Evolutionary conservation across 2,329 filamentous ascomycete species (phyloP), one percentile per base, ranked within the genome.

Genomic region (Geosmithia putterillii): DNA sequence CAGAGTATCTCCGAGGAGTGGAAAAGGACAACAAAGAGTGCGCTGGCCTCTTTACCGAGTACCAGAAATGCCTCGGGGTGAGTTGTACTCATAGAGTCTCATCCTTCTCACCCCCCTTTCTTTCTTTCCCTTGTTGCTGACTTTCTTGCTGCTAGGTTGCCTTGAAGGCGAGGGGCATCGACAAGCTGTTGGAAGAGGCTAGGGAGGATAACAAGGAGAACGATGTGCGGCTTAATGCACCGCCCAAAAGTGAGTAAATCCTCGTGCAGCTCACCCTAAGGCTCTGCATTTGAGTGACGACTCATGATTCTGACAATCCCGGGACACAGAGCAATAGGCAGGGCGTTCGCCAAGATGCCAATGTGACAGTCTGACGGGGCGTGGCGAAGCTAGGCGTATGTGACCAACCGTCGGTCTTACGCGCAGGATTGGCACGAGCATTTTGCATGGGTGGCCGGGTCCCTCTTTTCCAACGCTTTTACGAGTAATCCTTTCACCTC

Each of bases 111-210:
- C 10, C 28, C 6, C 15, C 10, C 28, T 32, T 9, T 12, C 28
- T 32, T 14, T 32, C 28, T 32, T 6, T 23, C 28, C 5, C n/a
- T n/a, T n/a, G n/a, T n/a, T n/a, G n/a, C n/a, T n/a, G n/a, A n/a
- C n/a, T n/a, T n/a, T n/a, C n/a, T n/a, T n/a, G n/a, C n/a, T n/a
- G n/a, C n/a, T 41, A 95, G 89, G 81, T 79, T 66, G 88, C 83
- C 3, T 70, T 98, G 41, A 94, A 92, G 63, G 80, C 87, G 45
- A 78, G 84, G 54, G 92, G 92, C 45, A 94, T 98, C 57, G 88
- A 96, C 62, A 86, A 83, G 54, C 85, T 96, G 71, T 69, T 98
- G 10, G 86, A 89, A 7, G 92, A 96, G 54, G 90, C 90, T 17
- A 74, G 89, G 47, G 87, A 92, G 51, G 86, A 89, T 56, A 89